A percentile compares a stretch with the other conserved stretches of the same genome.
Evolutionary conservation across 306 rosid species (phyloP).

Genomic region (Senna tora): DNA sequence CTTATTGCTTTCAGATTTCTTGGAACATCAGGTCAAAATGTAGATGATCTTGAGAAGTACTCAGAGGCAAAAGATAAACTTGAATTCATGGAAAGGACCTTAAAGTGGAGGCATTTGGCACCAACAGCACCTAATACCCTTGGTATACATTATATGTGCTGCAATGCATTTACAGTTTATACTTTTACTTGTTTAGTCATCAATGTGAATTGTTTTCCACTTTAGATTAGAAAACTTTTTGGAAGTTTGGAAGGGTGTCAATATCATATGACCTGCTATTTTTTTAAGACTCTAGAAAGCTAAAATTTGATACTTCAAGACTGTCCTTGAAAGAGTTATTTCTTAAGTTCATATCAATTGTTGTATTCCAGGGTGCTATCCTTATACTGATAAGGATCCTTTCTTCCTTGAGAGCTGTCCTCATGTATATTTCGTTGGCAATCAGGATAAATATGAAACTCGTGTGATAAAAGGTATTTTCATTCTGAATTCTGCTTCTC

Average conservation of each 20-base stretch:
- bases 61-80: conserved; percentile 79
- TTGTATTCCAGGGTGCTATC: conserved; percentile 83
- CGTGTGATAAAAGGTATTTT: conserved; percentile 71
- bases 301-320: not conserved
- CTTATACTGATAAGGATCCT: conserved; percentile 86
- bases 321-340: conserved; percentile 1
- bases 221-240: conserved; percentile 21
- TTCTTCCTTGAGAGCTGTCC: conserved; percentile 90
- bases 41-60: conserved; percentile 88
- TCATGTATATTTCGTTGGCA: conserved; percentile 88
- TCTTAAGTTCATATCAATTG: conserved; percentile 11
- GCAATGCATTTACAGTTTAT: conserved; percentile 1
- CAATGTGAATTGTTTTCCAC: conserved; percentile 16
- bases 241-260: conserved; percentile 20
- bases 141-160: conserved; percentile 54
- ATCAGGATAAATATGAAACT: conserved; percentile 78
- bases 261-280: conserved; percentile 28
- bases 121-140: conserved; percentile 99
- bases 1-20: conserved; percentile 70
- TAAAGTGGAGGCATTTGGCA: conserved; percentile 96
- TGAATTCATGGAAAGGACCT: conserved; percentile 92
- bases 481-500: conserved; percentile 29
- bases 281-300: conserved; percentile 26
- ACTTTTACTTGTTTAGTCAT: conserved; percentile 31
- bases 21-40: conserved; percentile 93